These are phyloP conservation scores for Alternaria ethzedia DNA, from an alignment of 2,329 filamentous ascomycete genomes.

Conservation along the genomic window DNA sequence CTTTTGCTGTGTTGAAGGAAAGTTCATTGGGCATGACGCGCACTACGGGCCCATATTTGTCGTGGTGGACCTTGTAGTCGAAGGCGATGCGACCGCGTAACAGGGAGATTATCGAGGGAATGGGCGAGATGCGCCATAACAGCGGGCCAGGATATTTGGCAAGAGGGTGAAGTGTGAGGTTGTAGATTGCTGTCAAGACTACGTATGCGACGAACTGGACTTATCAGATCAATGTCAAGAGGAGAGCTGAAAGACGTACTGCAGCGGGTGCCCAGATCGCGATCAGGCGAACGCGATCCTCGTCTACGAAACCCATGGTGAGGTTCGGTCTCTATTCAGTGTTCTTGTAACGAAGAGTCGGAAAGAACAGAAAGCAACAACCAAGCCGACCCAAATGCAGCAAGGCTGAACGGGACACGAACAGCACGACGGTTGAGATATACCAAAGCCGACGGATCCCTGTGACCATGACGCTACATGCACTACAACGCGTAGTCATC, in stretches of 20 bases:
- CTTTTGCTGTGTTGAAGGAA: slow-evolving; percentile 41
- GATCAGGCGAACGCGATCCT: slow-evolving; percentile 28
- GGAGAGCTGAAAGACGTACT: slow-evolving; percentile 16
- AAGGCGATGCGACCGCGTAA: slow-evolving; percentile 38
- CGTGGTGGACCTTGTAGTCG: slow-evolving; percentile 40
- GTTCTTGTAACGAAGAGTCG: not conserved
- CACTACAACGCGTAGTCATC: slow-evolving; percentile 11
- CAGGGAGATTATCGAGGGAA: slow-evolving; percentile 36
- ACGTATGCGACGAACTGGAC: slow-evolving; percentile 29
- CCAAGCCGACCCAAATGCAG: not conserved
- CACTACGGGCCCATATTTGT: slow-evolving; percentile 44
- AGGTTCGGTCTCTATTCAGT: not conserved
- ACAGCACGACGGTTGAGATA: slow-evolving; percentile 18
- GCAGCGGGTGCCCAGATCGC: slow-evolving; percentile 33
- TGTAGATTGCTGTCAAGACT: slow-evolving; percentile 31
- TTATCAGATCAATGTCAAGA: slow-evolving; percentile 5
- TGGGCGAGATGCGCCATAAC: slow-evolving; percentile 36
- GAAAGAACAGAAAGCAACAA: not conserved
- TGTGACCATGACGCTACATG: slow-evolving; percentile 24
- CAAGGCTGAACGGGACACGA: not conserved
- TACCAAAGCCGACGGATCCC: slow-evolving; percentile 22
- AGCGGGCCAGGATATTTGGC: slow-evolving; percentile 40
- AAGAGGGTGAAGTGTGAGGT: slow-evolving; percentile 39
- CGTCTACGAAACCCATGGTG: slow-evolving; percentile 37
- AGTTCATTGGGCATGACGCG: slow-evolving; percentile 45